phyloP scores from a whole-genome alignment of 176 grass and related monocot genomes.

The Secale cereale region DNA sequence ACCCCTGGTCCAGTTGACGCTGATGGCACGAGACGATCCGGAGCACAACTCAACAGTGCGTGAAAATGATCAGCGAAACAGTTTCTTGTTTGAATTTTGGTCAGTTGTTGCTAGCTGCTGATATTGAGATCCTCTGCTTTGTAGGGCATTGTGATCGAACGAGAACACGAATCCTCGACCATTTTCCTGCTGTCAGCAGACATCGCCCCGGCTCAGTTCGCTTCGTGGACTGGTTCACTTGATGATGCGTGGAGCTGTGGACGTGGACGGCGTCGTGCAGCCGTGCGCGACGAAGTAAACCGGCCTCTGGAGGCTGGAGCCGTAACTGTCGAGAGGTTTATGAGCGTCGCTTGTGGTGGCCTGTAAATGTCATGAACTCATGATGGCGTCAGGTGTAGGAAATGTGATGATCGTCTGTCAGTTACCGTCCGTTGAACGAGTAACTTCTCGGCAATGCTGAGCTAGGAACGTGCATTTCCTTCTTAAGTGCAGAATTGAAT shows the following conservation, averaged over 20 bases:
- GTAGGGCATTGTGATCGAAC: neutral
- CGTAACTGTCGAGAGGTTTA: neutral
- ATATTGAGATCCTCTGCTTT: neutral
- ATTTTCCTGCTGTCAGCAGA: neutral
- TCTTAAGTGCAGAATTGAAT: too few relatives aligned
- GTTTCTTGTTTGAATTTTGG: neutral
- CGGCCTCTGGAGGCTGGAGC: neutral
- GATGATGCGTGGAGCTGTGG: neutral
- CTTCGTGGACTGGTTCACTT: neutral
- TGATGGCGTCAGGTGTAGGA: neutral
- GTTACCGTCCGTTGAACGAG: neutral
- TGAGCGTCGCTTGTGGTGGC: neutral
- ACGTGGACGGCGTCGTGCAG: neutral
- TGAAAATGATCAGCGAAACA: neutral
- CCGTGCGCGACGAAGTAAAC: slow-evolving; percentile 7
- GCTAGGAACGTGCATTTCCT: neutral
- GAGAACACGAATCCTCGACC: neutral
- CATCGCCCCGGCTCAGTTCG: neutral
- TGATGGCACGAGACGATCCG: neutral
- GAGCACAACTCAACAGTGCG: neutral
- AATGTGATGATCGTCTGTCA: neutral
- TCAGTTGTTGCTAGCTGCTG: neutral
- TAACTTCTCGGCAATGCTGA: neutral
- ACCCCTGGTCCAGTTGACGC: neutral
- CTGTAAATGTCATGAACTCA: slow-evolving; percentile 30